These are phyloP conservation scores for Aspergillus sparsus DNA, from an alignment of 495 filamentous ascomycete species.

Conservation along the genomic window DNA sequence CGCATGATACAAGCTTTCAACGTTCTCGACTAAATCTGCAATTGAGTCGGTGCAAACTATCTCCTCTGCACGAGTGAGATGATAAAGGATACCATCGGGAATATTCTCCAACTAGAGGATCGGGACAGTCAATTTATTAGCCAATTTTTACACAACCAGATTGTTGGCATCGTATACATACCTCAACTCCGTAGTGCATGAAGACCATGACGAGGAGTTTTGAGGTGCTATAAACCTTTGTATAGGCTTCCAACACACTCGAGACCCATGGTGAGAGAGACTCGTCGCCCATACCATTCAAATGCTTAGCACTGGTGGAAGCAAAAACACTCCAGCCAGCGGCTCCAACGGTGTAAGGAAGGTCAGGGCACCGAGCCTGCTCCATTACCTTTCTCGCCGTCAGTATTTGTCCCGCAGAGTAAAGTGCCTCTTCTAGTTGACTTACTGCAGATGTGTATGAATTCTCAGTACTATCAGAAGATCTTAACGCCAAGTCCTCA, in stretches of 20 bases:
- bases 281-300: conserved; percentile 25
- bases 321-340: conserved; percentile 38
- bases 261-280: conserved; percentile 24
- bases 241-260: conserved; percentile 31
- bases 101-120: conserved; percentile 31
- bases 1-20: conserved; percentile 41
- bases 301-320: conserved; percentile 14
- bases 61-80: conserved; percentile 34
- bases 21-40: conserved; percentile 29
- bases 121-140: not conserved
- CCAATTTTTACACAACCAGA: not conserved
- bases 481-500: conserved; percentile 10
- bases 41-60: conserved; percentile 29
- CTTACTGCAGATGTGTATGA: conserved; percentile 29
- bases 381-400: conserved; percentile 24
- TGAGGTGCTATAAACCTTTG: conserved; percentile 38
- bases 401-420: not conserved
- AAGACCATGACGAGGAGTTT: conserved; percentile 40
- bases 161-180: conserved; percentile 19
- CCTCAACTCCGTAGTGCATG: conserved; percentile 38
- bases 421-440: not conserved
- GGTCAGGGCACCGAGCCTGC: conserved; percentile 24
- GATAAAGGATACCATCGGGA: conserved; percentile 30
- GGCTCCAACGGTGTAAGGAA: conserved; percentile 38
- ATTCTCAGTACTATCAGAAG: conserved; percentile 23